phyloP scores from a whole-genome alignment of 352 stramenopile genomes.

The Pythium chondricola region DNA sequence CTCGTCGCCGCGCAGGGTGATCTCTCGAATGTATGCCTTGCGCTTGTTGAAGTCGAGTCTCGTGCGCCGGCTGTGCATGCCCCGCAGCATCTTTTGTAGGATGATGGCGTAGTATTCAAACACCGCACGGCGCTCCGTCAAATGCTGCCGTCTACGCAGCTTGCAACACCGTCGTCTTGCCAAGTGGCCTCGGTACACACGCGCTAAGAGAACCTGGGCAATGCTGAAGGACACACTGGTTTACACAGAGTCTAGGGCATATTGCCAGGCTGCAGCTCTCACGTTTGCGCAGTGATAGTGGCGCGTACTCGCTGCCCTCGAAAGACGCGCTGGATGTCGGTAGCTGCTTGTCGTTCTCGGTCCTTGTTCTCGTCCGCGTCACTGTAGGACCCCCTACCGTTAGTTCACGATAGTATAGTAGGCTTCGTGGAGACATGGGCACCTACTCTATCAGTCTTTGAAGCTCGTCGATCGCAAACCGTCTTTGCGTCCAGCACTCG shows the following conservation, averaged over 20 bases:
- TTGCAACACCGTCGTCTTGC: slow-evolving; percentile 25
- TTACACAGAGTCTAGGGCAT: too few species aligned
- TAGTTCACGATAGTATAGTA: too few species aligned
- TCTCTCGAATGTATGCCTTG: slow-evolving; percentile 47
- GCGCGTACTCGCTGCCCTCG: slow-evolving; percentile 47
- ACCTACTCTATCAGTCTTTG: slow-evolving; percentile 45
- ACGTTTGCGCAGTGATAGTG: slow-evolving; percentile 24
- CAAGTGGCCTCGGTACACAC: slow-evolving; percentile 54
- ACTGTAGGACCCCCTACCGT: too few species aligned
- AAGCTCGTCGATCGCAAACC: slow-evolving; percentile 36
- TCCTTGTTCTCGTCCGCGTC: slow-evolving; percentile 39
- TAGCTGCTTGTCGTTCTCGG: slow-evolving; percentile 29
- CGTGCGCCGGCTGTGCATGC: slow-evolving; percentile 34
- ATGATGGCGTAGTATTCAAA: slow-evolving; percentile 41
- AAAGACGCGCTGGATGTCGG: slow-evolving; percentile 60
- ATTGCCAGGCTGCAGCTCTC: too few species aligned
- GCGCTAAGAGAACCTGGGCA: slow-evolving; percentile 44
- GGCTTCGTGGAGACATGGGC: too few species aligned
- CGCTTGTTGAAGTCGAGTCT: slow-evolving; percentile 53
- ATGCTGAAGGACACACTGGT: slow-evolving; percentile 18
- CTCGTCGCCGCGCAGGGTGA: slow-evolving; percentile 39
- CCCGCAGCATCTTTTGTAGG: slow-evolving; percentile 53
- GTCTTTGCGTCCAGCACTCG: slow-evolving; percentile 48
- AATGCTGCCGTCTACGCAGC: slow-evolving; percentile 13
- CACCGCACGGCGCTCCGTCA: slow-evolving; percentile 23